These are phyloP conservation scores for Stygiomarasmius scandens DNA, from an alignment of 1,284 basidiomycete genomes.

Conservation along the genomic window DNA sequence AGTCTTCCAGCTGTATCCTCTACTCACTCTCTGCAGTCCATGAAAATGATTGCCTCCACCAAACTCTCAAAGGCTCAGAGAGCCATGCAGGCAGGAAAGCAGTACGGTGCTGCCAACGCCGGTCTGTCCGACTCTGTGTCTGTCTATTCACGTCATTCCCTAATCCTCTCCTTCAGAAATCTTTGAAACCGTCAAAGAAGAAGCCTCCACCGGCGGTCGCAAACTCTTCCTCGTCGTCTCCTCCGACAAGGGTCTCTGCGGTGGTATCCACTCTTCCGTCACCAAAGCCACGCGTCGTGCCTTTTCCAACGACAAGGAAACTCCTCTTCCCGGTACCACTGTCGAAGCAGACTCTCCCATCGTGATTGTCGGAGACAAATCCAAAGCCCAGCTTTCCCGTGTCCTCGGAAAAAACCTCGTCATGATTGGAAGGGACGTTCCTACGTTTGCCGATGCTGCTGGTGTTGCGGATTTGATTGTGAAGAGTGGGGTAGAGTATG, in stretches of 20 bases:
- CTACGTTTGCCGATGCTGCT: slow-evolving; percentile 95
- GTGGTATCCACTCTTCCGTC: slow-evolving; percentile 99
- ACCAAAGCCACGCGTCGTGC: slow-evolving; percentile 85
- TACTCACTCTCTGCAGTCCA: slow-evolving; percentile 64
- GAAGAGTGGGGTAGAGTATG: slow-evolving; percentile 85
- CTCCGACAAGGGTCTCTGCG: slow-evolving; percentile 99
- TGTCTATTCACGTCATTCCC: not conserved
- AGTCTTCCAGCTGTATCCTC: slow-evolving; percentile 1
- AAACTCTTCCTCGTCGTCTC: slow-evolving; percentile 93
- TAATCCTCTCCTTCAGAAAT: slow-evolving; percentile 60
- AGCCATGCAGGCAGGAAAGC: slow-evolving; percentile 93
- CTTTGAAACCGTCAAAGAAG: slow-evolving; percentile 64
- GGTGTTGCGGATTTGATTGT: slow-evolving; percentile 93
- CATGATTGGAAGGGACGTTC: slow-evolving; percentile 93
- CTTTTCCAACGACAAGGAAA: slow-evolving; percentile 51
- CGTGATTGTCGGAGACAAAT: slow-evolving; percentile 96
- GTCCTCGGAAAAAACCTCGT: slow-evolving; percentile 68
- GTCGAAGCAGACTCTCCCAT: slow-evolving; percentile 69
- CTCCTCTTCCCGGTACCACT: slow-evolving; percentile 61
- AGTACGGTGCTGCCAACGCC: slow-evolving; percentile 92
- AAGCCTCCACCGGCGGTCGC: slow-evolving; percentile 58
- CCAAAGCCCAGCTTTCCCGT: slow-evolving; percentile 90
- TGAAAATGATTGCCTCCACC: slow-evolving; percentile 99
- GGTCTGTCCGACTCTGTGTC: slow-evolving; percentile 54
- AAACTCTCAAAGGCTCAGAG: slow-evolving; percentile 95